A percentile compares a stretch with the other conserved stretches of the same genome.
phyloP scores from a whole-genome alignment of 257 asterid species.

The Solanum raphanifolium region DNA sequence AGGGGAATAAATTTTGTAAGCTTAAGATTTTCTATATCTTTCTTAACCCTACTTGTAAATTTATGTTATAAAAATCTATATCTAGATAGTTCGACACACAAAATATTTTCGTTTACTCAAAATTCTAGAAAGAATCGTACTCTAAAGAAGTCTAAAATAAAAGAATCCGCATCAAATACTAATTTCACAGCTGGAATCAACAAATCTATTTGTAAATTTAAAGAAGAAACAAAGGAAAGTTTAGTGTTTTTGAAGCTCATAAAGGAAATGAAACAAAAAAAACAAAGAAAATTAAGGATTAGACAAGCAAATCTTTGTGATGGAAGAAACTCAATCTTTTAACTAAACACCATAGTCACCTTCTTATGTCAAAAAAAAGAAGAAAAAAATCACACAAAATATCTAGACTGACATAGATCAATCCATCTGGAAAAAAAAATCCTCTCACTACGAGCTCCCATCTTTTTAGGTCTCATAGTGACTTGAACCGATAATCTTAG shows the following conservation, averaged over 20 bases:
- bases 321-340: constrained; percentile 6
- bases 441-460: neutral
- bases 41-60: neutral
- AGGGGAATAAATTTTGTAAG: neutral
- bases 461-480: neutral
- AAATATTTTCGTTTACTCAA: neutral
- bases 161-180: neutral
- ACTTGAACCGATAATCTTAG: neutral
- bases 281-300: constrained; percentile 1
- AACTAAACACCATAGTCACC: constrained; percentile 7
- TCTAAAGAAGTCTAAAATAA: neutral
- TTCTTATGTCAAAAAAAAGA: neutral
- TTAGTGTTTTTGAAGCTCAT: constrained; percentile 11
- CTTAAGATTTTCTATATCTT: neutral
- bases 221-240: constrained; percentile 3
- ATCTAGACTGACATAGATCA: neutral
- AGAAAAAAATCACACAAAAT: neutral
- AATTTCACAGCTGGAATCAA: neutral
- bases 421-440: neutral
- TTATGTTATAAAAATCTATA: neutral
- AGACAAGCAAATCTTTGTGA: constrained; percentile 23
- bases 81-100: neutral
- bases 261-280: constrained; percentile 11
- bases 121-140: neutral
- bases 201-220: constrained; percentile 31